Conservation (phyloP, 1,284 basidiomycete genomes). For the Sporisorium reilianum region DNA sequence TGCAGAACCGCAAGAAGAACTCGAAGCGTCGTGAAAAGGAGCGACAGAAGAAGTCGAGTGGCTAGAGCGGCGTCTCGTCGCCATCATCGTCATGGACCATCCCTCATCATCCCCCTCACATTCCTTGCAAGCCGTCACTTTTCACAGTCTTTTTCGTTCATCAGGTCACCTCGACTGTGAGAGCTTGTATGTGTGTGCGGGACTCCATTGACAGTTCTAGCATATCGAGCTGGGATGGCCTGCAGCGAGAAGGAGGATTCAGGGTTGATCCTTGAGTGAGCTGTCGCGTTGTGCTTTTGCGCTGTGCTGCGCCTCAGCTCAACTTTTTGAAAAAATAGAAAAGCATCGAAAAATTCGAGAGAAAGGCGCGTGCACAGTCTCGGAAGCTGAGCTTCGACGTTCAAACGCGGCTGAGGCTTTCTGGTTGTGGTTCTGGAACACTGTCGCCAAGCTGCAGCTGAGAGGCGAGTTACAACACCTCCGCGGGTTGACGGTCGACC, state of each 20-base stretch:
- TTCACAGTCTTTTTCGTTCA: neutral
- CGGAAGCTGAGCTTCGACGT: neutral
- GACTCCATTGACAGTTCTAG: no score
- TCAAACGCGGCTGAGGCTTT: neutral
- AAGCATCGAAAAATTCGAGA: slow-evolving; percentile 11
- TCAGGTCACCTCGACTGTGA: no score
- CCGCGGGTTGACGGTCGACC: slow-evolving; percentile 20
- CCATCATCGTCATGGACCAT: neutral
- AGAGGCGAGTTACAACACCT: slow-evolving; percentile 7
- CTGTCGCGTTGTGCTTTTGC: neutral
- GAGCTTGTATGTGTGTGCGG: no score
- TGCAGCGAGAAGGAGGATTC: neutral
- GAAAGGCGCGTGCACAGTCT: neutral
- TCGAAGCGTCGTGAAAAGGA: slow-evolving; percentile 48
- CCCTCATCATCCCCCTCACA: neutral
- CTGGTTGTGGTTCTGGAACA: no score
- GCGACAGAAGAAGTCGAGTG: slow-evolving; percentile 37
- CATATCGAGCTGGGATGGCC: no score
- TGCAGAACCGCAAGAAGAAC: slow-evolving; percentile 49
- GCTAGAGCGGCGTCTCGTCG: neutral
- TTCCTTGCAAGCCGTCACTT: neutral
- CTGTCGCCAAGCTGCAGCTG: no score
- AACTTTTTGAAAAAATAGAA: slow-evolving; percentile 1
- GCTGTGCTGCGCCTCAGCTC: slow-evolving; percentile 2
- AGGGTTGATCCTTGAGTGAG: neutral